Conservation (phyloP, 768 basidiomycete species). For the Chlorophyllum brunneum region DNA sequence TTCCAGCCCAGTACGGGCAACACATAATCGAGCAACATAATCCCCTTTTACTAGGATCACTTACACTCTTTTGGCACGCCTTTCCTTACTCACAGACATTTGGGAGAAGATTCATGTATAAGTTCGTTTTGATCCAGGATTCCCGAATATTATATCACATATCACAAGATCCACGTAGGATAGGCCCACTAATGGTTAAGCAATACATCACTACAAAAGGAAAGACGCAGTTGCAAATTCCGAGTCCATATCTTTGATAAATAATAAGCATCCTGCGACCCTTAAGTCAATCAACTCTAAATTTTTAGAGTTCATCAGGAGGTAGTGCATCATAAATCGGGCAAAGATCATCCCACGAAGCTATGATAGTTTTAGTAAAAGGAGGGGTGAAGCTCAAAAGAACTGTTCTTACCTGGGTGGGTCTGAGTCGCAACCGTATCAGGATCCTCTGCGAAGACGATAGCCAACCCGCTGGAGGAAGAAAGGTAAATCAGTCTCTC, state of each 20-base stretch:
- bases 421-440: slow-evolving; percentile 6
- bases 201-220: no score
- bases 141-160: no score
- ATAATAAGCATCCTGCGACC: slow-evolving; percentile 5
- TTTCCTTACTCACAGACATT: no score
- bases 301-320: background rate
- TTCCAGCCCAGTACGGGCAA: background rate
- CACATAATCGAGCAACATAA: background rate
- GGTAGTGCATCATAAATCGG: slow-evolving; percentile 17
- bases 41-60: background rate
- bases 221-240: no score
- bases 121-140: no score
- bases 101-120: no score
- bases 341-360: slow-evolving; percentile 24
- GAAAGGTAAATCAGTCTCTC: background rate
- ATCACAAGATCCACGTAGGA: no score
- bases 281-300: background rate
- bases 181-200: no score
- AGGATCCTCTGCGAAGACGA: slow-evolving; percentile 30
- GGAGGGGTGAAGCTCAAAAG: background rate
- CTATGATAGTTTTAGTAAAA: slow-evolving; percentile 11
- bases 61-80: background rate
- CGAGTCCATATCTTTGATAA: background rate
- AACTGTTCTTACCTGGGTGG: background rate
- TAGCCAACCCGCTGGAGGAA: slow-evolving; percentile 27